Conservation (phyloP, 2,329 filamentous ascomycete genomes). For the Fusarium sororula region DNA sequence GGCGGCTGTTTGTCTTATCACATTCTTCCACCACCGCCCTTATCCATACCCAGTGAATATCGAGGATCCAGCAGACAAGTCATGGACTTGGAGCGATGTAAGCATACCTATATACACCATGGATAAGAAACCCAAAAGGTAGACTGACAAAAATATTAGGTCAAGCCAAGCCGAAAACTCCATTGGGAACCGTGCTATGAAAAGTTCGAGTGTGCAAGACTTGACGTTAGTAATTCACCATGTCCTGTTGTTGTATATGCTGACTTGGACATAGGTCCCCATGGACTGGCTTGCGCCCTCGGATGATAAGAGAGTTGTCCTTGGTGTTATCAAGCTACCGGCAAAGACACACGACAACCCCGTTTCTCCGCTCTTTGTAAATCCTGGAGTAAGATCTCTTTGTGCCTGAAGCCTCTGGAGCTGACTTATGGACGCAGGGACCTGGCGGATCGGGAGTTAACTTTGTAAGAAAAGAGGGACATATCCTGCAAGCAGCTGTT, state of each 20-base stretch:
- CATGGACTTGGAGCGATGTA: slow-evolving; percentile 43
- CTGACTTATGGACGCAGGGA: slow-evolving; percentile 45
- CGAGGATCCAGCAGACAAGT: neutral
- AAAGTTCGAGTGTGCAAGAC: slow-evolving; percentile 46
- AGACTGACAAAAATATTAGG: slow-evolving; percentile 42
- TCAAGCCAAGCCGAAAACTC: slow-evolving; percentile 43
- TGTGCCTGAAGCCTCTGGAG: neutral
- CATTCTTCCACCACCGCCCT: slow-evolving; percentile 35
- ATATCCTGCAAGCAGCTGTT: slow-evolving; percentile 54
- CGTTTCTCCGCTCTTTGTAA: slow-evolving; percentile 47
- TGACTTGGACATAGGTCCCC: slow-evolving; percentile 42
- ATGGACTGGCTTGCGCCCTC: slow-evolving; percentile 48
- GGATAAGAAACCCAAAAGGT: neutral
- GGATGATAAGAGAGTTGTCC: slow-evolving; percentile 41
- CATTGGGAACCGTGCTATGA: slow-evolving; percentile 47
- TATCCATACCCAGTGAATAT: neutral
- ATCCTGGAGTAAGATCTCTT: slow-evolving; percentile 46
- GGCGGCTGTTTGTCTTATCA: slow-evolving; percentile 24
- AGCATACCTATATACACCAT: neutral
- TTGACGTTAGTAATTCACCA: slow-evolving; percentile 41
- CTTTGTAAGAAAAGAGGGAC: slow-evolving; percentile 45
- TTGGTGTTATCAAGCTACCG: slow-evolving; percentile 46
- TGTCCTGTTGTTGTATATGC: neutral
- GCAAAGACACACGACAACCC: slow-evolving; percentile 42
- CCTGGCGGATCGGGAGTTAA: slow-evolving; percentile 59